Evolutionary conservation across 306 rosid species (phyloP).

Genomic region (Rubus parviflorus): DNA sequence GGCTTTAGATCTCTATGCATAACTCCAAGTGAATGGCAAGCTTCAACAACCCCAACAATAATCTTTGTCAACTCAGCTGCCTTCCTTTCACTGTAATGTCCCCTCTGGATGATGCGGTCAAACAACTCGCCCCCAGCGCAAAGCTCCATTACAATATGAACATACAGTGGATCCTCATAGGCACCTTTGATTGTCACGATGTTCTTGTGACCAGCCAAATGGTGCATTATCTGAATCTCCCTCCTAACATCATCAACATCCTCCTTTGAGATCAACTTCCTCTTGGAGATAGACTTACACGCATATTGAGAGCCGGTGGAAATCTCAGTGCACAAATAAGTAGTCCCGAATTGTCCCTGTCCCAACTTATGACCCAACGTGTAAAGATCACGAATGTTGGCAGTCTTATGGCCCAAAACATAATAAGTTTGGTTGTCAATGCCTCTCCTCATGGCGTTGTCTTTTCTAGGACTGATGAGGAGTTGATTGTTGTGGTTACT

Average conservation of each 20-base stretch:
- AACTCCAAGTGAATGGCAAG: constrained; percentile 95
- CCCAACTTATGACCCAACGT: constrained; percentile 80
- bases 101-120: constrained; percentile 89
- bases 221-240: constrained; percentile 98
- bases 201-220: constrained; percentile 88
- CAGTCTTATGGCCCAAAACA: constrained; percentile 88
- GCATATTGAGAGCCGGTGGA: constrained; percentile 68
- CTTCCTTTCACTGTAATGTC: constrained; percentile 86
- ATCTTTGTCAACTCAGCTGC: constrained; percentile 90
- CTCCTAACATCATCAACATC: constrained; percentile 88
- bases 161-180: constrained; percentile 83
- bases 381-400: constrained; percentile 83
- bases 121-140: constrained; percentile 91
- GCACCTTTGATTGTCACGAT: constrained; percentile 94
- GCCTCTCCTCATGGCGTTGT: constrained; percentile 63
- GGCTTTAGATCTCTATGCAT: constrained; percentile 97
- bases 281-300: constrained; percentile 88
- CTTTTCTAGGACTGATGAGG: constrained; percentile 41
- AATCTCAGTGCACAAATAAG: constrained; percentile 67
- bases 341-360: constrained; percentile 94
- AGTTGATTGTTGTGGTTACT: constrained; percentile 22
- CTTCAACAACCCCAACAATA: constrained; percentile 91
- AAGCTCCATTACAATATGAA: constrained; percentile 95
- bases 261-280: constrained; percentile 87
- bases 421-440: constrained; percentile 67